phyloP scores from a whole-genome alignment of 2,329 filamentous ascomycete species.

The Diaporthe citri region DNA sequence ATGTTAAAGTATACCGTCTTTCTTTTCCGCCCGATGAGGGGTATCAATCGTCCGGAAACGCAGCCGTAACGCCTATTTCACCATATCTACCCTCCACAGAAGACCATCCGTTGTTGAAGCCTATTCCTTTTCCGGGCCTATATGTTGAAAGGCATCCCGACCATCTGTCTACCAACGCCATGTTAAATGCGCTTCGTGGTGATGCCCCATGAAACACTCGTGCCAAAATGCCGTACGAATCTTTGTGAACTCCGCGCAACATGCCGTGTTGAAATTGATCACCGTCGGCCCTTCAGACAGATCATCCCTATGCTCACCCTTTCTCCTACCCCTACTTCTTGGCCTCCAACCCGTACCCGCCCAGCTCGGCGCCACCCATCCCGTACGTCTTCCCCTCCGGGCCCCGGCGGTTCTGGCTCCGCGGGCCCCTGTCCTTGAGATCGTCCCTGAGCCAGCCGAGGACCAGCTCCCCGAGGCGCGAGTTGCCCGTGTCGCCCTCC shows the following conservation, averaged over 20 bases:
- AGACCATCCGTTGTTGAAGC: constrained; percentile 26
- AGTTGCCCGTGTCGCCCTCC: constrained; percentile 74
- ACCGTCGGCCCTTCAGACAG: neutral
- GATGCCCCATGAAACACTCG: neutral
- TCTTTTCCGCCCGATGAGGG: constrained; percentile 24
- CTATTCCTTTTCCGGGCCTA: neutral
- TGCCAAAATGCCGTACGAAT: constrained; percentile 20
- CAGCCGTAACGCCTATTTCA: constrained; percentile 30
- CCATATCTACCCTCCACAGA: neutral
- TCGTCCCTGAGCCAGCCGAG: constrained; percentile 89
- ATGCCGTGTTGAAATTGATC: constrained; percentile 31
- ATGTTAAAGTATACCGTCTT: constrained; percentile 26
- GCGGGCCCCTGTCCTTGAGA: constrained; percentile 81
- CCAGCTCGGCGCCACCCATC: constrained; percentile 63
- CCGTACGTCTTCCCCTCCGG: constrained; percentile 76
- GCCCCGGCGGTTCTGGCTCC: constrained; percentile 68
- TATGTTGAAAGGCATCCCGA: constrained; percentile 32
- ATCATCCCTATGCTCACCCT: neutral
- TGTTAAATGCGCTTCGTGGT: constrained; percentile 38
- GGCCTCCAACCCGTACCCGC: constrained; percentile 69
- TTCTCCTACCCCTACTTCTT: constrained; percentile 44
- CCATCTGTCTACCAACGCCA: constrained; percentile 35
- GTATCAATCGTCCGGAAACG: constrained; percentile 15
- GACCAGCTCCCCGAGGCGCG: constrained; percentile 87
- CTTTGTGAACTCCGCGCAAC: neutral